Percentiles rank a stretch among this genome's conserved stretches.
Evolutionary conservation across 805 yeast genomes (phyloP).

Genomic region (Jamesozyma hellenica): DNA sequence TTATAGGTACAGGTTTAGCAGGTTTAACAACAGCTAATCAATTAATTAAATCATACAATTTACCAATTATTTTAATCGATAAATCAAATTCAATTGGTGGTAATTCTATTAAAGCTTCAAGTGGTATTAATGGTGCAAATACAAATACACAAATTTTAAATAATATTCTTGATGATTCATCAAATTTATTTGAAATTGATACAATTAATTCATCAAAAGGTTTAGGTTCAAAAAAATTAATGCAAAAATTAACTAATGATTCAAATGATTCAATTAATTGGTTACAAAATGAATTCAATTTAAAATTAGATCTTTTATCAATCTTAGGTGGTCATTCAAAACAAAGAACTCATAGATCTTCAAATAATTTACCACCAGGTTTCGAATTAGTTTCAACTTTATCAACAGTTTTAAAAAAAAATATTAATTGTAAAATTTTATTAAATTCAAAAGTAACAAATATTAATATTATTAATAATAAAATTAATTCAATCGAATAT

Average conservation of each 20-base stretch:
- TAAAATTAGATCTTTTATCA: conserved; percentile 60
- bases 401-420: conserved; percentile 30
- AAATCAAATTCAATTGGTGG: conserved; percentile 44
- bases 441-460: conserved; percentile 33
- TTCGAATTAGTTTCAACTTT: conserved; percentile 44
- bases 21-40: conserved; percentile 40
- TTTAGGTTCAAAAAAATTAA: conserved; percentile 48
- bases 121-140: conserved; percentile 62
- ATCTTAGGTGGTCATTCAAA: conserved; percentile 75
- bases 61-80: conserved; percentile 39
- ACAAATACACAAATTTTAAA: conserved; percentile 49
- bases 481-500: conserved; percentile 35
- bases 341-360: conserved; percentile 74
- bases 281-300: conserved; percentile 52
- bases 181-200: conserved; percentile 51
- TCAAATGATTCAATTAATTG: conserved; percentile 63
- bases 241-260: conserved; percentile 48
- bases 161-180: conserved; percentile 41
- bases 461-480: conserved; percentile 22
- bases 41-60: conserved; percentile 29
- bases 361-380: conserved; percentile 48
- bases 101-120: conserved; percentile 51
- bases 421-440: conserved; percentile 28
- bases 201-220: conserved; percentile 57
- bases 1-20: conserved; percentile 50